Evolutionary conservation across 371 early-diverging fungal species (phyloP).

Genomic region (Mycotypha africana): DNA sequence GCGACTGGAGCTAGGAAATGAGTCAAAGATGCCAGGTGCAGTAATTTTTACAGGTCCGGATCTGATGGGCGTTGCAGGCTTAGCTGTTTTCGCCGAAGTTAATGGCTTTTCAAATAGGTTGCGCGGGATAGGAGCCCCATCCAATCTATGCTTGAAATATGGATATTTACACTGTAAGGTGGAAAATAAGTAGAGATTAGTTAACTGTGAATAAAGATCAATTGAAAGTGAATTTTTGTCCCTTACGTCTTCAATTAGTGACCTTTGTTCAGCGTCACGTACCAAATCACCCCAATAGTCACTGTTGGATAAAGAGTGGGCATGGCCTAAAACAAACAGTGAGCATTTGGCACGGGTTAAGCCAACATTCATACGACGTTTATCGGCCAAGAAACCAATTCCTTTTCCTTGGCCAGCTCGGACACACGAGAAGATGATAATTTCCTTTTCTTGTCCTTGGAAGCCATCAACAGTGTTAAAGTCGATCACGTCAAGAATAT

Average conservation of each 20-base stretch:
- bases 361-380: constrained; percentile 91
- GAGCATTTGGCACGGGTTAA: constrained; percentile 90
- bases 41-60: constrained; percentile 9
- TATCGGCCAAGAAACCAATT: constrained; percentile 93
- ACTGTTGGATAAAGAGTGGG: constrained; percentile 51
- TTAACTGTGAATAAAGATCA: neutral
- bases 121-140: constrained; percentile 4
- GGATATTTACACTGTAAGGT: constrained; percentile 19
- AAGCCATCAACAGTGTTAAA: constrained; percentile 98
- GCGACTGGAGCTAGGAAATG: too few relatives aligned
- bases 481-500: constrained; percentile 71
- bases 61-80: neutral
- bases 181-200: neutral
- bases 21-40: too few relatives aligned
- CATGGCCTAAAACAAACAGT: constrained; percentile 86
- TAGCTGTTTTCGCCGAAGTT: neutral
- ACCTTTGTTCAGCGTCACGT: constrained; percentile 45
- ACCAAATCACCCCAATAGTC: constrained; percentile 68
- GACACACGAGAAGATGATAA: constrained; percentile 94
- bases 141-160: constrained; percentile 11
- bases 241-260: constrained; percentile 42
- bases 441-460: constrained; percentile 98
- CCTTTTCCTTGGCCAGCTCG: constrained; percentile 69
- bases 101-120: constrained; percentile 12
- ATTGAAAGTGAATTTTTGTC: too few relatives aligned